Evolutionary conservation across 2,329 filamentous ascomycete genomes (phyloP).

Genomic region (Claviceps citrina): DNA sequence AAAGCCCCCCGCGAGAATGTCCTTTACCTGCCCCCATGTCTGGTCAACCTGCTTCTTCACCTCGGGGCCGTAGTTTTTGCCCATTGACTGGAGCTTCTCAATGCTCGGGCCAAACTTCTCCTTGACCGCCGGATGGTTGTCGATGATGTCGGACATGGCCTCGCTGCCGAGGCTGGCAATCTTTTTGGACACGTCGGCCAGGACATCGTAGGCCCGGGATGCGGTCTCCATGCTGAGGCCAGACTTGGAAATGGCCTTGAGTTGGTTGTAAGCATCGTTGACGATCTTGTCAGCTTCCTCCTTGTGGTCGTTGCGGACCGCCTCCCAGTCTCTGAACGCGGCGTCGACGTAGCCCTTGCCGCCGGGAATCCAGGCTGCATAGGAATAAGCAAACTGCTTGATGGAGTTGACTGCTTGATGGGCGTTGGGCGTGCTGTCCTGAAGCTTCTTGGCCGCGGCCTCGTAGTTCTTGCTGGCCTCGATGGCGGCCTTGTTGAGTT

Average conservation of each 20-base stretch:
- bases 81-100: constrained; percentile 53
- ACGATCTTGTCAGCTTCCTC: constrained; percentile 57
- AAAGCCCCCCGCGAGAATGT: constrained; percentile 47
- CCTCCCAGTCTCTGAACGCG: constrained; percentile 56
- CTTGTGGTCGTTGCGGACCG: constrained; percentile 49
- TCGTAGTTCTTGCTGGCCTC: constrained; percentile 47
- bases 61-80: constrained; percentile 56
- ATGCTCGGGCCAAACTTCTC: constrained; percentile 54
- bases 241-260: constrained; percentile 43
- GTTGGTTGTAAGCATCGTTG: constrained; percentile 49
- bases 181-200: constrained; percentile 45
- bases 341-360: constrained; percentile 52
- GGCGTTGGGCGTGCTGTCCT: constrained; percentile 46
- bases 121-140: constrained; percentile 60
- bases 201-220: constrained; percentile 42
- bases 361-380: constrained; percentile 57
- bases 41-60: constrained; percentile 62
- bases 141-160: constrained; percentile 46
- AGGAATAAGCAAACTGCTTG: constrained; percentile 49
- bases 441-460: constrained; percentile 42
- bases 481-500: constrained; percentile 31
- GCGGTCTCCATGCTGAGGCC: constrained; percentile 49
- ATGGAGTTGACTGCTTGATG: constrained; percentile 53
- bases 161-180: constrained; percentile 48
- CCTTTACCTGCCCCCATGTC: constrained; percentile 51